phyloP scores from a whole-genome alignment of 176 grass and related monocot genomes.

The Rhipidocladum racemiflorum region DNA sequence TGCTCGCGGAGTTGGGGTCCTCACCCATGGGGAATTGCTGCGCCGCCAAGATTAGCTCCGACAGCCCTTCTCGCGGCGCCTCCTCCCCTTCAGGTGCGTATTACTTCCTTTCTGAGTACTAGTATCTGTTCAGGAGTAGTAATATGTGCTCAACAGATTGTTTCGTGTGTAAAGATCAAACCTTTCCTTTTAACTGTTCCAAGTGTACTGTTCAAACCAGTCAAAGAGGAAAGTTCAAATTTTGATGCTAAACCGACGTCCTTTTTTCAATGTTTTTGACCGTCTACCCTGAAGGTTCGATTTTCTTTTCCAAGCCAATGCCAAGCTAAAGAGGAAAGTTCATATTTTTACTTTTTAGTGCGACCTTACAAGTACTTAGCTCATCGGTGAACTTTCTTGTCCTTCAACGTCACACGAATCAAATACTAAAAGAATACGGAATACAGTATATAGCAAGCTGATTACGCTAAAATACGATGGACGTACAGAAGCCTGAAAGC shows the following conservation, averaged over 20 bases:
- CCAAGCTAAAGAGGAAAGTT: background rate
- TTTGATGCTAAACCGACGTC: background rate
- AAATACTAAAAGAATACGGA: background rate
- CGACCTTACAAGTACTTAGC: background rate
- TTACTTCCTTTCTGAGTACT: too few relatives aligned
- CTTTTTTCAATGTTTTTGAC: constrained; percentile 29
- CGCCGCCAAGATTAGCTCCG: constrained; percentile 70
- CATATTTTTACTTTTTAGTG: background rate
- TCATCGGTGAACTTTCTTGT: background rate
- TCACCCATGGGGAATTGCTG: constrained; percentile 67
- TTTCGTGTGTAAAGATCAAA: background rate
- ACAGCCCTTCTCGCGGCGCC: constrained; percentile 39
- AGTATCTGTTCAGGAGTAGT: too few relatives aligned
- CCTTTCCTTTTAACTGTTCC: background rate
- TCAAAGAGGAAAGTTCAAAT: constrained; percentile 7
- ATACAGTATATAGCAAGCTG: background rate
- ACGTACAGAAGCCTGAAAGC: background rate
- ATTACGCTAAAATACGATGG: background rate
- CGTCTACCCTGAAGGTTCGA: background rate
- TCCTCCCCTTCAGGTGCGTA: constrained; percentile 35
- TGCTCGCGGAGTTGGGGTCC: background rate
- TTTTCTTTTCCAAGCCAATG: background rate
- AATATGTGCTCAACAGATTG: background rate
- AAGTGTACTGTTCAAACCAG: background rate
- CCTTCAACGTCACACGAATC: background rate